phyloP scores from a whole-genome alignment of 768 basidiomycete genomes.

The Podaxis carcinomalis region DNA sequence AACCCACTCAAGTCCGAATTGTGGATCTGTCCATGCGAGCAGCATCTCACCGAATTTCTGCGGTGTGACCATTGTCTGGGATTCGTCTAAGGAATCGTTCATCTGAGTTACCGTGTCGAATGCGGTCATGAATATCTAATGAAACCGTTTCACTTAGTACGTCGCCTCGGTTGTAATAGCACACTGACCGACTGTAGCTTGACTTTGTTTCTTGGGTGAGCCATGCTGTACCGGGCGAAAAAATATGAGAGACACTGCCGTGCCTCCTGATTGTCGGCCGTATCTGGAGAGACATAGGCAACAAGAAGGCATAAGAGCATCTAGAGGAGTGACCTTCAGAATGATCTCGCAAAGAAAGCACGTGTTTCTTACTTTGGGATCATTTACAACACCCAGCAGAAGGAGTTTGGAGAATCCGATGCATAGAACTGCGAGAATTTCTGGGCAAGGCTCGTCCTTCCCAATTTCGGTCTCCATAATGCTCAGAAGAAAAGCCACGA shows the following conservation, averaged over 20 bases:
- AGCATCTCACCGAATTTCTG: slow-evolving; percentile 75
- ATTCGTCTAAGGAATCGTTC: slow-evolving; percentile 64
- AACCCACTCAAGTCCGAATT: slow-evolving; percentile 46
- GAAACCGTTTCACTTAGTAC: background rate
- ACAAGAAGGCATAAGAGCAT: slow-evolving; percentile 37
- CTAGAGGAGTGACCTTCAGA: slow-evolving; percentile 17
- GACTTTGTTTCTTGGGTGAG: slow-evolving; percentile 73
- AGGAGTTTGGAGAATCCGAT: slow-evolving; percentile 88
- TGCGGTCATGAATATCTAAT: slow-evolving; percentile 66
- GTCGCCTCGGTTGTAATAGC: background rate
- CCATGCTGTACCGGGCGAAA: slow-evolving; percentile 92
- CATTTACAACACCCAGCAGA: slow-evolving; percentile 77
- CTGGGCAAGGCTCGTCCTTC: slow-evolving; percentile 65
- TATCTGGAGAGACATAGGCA: slow-evolving; percentile 84
- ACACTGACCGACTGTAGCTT: slow-evolving; percentile 46
- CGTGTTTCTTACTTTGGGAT: slow-evolving; percentile 55
- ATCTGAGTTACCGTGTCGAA: slow-evolving; percentile 57
- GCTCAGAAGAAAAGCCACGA: slow-evolving; percentile 40
- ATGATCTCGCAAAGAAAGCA: background rate
- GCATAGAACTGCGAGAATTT: slow-evolving; percentile 74
- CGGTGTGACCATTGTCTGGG: slow-evolving; percentile 68
- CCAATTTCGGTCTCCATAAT: slow-evolving; percentile 27
- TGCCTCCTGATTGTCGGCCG: slow-evolving; percentile 77
- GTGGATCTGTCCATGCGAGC: slow-evolving; percentile 85
- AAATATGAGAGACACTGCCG: slow-evolving; percentile 94